A percentile compares a stretch with the other conserved stretches of the same genome.
Evolutionary conservation across 129 eudicot genomes (phyloP).

Genomic region (Flaveria linearis): DNA sequence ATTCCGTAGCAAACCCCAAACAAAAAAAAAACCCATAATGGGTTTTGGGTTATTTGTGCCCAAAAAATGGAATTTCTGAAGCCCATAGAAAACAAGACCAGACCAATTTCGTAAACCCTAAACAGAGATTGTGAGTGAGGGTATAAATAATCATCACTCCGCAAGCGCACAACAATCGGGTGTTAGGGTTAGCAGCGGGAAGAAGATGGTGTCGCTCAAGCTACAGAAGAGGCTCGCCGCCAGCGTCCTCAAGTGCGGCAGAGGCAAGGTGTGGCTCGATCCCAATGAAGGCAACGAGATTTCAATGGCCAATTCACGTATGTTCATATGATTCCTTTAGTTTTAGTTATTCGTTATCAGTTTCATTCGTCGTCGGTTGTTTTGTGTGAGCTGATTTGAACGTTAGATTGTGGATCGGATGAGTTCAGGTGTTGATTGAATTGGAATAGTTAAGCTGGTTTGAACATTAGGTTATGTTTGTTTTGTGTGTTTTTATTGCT

Average conservation of each 20-base stretch:
- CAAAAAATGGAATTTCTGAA: background rate
- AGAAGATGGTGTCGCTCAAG: conserved; percentile 44
- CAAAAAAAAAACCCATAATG: too few species aligned
- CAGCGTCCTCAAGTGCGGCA: conserved; percentile 46
- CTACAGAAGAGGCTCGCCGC: conserved; percentile 51
- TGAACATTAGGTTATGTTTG: background rate
- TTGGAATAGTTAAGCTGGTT: background rate
- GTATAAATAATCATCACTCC: conserved; percentile 6
- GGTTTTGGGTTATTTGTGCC: background rate
- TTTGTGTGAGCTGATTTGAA: too few species aligned
- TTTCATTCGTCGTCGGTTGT: background rate
- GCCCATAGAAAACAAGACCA: conserved; percentile 12
- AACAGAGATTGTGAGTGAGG: background rate
- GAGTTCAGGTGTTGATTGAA: background rate
- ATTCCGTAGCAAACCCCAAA: too few species aligned
- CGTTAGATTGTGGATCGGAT: background rate
- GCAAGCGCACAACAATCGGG: conserved; percentile 21
- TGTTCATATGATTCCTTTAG: background rate
- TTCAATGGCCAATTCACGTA: conserved; percentile 51
- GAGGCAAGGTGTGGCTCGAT: conserved; percentile 50
- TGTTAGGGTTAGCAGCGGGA: background rate
- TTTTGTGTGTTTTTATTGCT: background rate
- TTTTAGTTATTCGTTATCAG: background rate
- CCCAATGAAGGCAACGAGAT: conserved; percentile 48
- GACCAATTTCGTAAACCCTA: conserved; percentile 32